Conservation (phyloP, 495 filamentous ascomycete genomes). For the Ramalina peruviana region DNA sequence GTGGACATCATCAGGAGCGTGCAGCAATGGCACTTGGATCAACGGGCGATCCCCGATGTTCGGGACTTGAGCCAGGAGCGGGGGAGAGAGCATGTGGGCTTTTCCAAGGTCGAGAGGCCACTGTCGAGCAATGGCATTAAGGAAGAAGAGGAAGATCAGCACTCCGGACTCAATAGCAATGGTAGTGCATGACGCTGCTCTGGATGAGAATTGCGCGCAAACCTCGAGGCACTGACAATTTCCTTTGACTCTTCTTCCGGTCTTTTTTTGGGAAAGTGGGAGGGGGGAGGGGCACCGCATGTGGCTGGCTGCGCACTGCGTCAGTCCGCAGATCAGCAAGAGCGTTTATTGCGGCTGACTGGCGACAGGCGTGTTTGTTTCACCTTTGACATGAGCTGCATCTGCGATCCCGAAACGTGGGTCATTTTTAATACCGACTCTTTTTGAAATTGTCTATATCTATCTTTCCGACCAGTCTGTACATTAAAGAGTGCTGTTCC, state of each 20-base stretch:
- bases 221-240: not conserved
- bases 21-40: conserved; percentile 33
- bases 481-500: too few species aligned
- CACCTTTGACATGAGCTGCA: too few species aligned
- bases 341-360: too few species aligned
- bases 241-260: not conserved
- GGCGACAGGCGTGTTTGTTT: too few species aligned
- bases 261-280: not conserved
- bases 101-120: conserved; percentile 17
- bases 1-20: conserved; percentile 34
- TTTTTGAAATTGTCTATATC: too few species aligned
- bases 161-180: not conserved
- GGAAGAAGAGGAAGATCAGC: conserved; percentile 12
- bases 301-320: too few species aligned
- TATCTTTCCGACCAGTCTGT: too few species aligned
- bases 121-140: conserved; percentile 11
- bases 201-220: not conserved
- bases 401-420: too few species aligned
- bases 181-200: conserved; percentile 2
- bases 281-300: not conserved
- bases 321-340: too few species aligned
- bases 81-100: conserved; percentile 20
- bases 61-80: conserved; percentile 23
- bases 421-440: too few species aligned
- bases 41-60: conserved; percentile 28